Conservation (phyloP, 805 yeast species). For the Myxozyma monticola region DNA sequence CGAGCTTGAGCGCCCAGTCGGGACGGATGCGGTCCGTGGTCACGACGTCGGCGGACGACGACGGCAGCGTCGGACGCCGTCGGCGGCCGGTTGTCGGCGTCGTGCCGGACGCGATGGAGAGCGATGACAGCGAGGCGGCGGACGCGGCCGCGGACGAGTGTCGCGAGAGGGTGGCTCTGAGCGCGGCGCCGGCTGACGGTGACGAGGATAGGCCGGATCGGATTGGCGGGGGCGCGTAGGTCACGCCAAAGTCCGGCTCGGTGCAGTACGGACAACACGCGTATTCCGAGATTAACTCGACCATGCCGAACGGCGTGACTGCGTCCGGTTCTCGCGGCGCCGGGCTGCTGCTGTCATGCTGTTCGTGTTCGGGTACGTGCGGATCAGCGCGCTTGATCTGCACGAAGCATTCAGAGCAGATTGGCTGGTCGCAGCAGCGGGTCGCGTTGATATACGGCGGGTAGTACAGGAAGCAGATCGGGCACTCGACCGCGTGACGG, state of each 20-base stretch:
- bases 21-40: constrained; percentile 85
- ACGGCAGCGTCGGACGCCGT: constrained; percentile 50
- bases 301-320: constrained; percentile 27
- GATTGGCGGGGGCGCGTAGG: constrained; percentile 72
- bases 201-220: constrained; percentile 38
- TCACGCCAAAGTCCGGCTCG: constrained; percentile 77
- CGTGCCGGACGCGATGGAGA: background rate
- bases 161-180: constrained; percentile 24
- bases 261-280: constrained; percentile 95
- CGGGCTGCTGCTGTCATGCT: constrained; percentile 4
- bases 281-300: constrained; percentile 71
- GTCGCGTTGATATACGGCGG: constrained; percentile 77
- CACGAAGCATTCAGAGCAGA: constrained; percentile 95
- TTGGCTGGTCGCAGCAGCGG: constrained; percentile 88
- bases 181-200: constrained; percentile 15
- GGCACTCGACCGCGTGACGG: constrained; percentile 76
- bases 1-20: constrained; percentile 81
- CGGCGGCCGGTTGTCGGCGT: constrained; percentile 25
- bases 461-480: constrained; percentile 86
- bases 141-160: constrained; percentile 23
- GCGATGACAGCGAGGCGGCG: constrained; percentile 12
- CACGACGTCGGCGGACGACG: constrained; percentile 67
- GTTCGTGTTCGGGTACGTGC: constrained; percentile 66
- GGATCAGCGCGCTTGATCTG: constrained; percentile 91
- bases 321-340: background rate